Base-by-base conservation (phyloP, 2,329 filamentous ascomycete species). In the Arthrobotrys sinensis region DNA sequence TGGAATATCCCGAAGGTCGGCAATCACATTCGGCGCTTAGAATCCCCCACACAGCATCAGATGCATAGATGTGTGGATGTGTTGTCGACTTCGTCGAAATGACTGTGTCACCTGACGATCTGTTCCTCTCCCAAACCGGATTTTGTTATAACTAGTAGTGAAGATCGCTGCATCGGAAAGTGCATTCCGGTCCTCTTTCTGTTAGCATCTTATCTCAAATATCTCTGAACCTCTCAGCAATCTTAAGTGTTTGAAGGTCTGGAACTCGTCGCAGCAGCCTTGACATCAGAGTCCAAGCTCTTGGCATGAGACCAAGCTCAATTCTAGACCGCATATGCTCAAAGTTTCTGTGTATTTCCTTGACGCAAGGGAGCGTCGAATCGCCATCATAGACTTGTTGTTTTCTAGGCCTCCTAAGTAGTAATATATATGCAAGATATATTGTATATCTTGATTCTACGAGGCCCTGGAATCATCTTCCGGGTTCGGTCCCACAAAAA, bases 151-250 rank as follows among this genome's bases (percentile, higher is more conserved):
- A n/a, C 24, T 21, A 14, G 43, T 12, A 50, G 65, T 32, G 70
- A 67, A 60, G 70, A 75, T 75, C 70, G 21, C 52, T 60, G 70
- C 70, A 67, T 52, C 70, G 70, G 70, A 67, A 75, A 40, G 38
- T 36, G 21, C 52, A 34, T 75, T 55, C 70, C 70, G 70, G 63
- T 60, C 50, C 53, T 16, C 10, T 40, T 57, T 60, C 24, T 45
- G 46, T 64, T 40, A 57, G 50, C 50, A 55, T 21, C 8, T 38
- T 36, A 60, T 60, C 55, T 28, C 11, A 60, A 60, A 43, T 60
- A 60, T 60, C 55, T 60, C 12, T 8, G 55, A 60, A 60, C 36
- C 55, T 43, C 55, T 60, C 55, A 43, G 24, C n/a, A 43, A 38
- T 60, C 55, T 60, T 60, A 24, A 57, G 55, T 60, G 55, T 60